These are phyloP conservation scores for Trichoderma sp. DNA, from an alignment of 2,329 filamentous ascomycete species.

Conservation along the genomic window DNA sequence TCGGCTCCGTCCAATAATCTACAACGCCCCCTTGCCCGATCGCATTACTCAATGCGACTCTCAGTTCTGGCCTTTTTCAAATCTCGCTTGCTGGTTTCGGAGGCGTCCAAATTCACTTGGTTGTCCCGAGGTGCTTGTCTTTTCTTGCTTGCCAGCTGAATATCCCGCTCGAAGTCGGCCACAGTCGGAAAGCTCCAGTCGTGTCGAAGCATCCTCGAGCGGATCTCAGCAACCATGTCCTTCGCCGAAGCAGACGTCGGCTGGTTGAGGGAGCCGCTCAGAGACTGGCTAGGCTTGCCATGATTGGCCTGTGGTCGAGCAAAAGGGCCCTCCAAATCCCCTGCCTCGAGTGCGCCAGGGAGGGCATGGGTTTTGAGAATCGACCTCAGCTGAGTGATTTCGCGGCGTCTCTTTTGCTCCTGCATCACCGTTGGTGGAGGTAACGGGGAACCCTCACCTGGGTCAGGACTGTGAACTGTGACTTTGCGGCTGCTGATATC, in stretches of 20 bases:
- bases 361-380: slow-evolving; percentile 39
- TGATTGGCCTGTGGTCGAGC: slow-evolving; percentile 28
- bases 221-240: slow-evolving; percentile 37
- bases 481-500: slow-evolving; percentile 37
- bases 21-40: not conserved
- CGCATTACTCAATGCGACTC: not conserved
- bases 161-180: slow-evolving; percentile 35
- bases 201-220: slow-evolving; percentile 32
- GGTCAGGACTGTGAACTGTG: slow-evolving; percentile 39
- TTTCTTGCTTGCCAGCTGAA: slow-evolving; percentile 10
- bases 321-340: not conserved
- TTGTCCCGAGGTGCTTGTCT: not conserved
- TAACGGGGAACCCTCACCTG: slow-evolving; percentile 32
- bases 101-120: not conserved
- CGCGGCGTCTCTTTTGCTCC: slow-evolving; percentile 43
- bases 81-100: slow-evolving; percentile 12
- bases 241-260: slow-evolving; percentile 26
- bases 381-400: slow-evolving; percentile 37
- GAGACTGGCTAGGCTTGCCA: slow-evolving; percentile 34
- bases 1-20: too few species aligned
- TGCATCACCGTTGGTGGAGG: slow-evolving; percentile 41
- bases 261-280: slow-evolving; percentile 26
- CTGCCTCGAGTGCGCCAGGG: not conserved
- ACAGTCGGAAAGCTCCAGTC: slow-evolving; percentile 34
- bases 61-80: slow-evolving; percentile 25